These are phyloP conservation scores for Arabis alpina DNA, from an alignment of 345 rosid species.

Conservation along the genomic window DNA sequence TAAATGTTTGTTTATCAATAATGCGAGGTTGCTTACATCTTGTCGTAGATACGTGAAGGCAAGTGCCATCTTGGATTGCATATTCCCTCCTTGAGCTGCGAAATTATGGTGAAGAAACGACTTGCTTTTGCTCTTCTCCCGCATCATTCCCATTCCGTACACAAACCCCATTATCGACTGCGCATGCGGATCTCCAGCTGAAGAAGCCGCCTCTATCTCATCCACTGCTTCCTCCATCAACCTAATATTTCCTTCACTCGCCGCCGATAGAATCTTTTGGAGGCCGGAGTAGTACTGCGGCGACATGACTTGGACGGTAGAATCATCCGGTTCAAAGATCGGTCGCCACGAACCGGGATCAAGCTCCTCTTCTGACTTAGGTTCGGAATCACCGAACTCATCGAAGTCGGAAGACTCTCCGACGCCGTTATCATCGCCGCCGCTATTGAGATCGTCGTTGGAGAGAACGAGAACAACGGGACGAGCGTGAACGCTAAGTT, in stretches of 20 bases:
- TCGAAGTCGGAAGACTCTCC: slow-evolving; percentile 61
- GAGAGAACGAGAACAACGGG: slow-evolving; percentile 76
- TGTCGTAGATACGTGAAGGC: slow-evolving; percentile 88
- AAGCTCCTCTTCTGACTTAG: slow-evolving; percentile 73
- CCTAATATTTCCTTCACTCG: slow-evolving; percentile 57
- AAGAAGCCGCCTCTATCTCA: slow-evolving; percentile 64
- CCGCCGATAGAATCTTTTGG: slow-evolving; percentile 58
- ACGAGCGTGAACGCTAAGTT: slow-evolving; percentile 57
- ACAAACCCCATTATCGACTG: slow-evolving; percentile 75
- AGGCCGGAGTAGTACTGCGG: slow-evolving; percentile 61
- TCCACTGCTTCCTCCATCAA: slow-evolving; percentile 72
- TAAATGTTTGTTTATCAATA: background rate
- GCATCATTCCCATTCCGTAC: slow-evolving; percentile 70
- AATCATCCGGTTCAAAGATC: slow-evolving; percentile 75
- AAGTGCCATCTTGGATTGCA: slow-evolving; percentile 94
- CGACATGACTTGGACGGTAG: slow-evolving; percentile 39
- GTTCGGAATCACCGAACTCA: slow-evolving; percentile 72
- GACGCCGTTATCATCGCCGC: slow-evolving; percentile 53
- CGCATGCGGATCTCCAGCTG: slow-evolving; percentile 72
- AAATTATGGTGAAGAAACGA: slow-evolving; percentile 81
- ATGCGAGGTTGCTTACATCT: slow-evolving; percentile 62
- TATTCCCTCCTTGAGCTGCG: slow-evolving; percentile 71
- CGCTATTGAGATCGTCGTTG: slow-evolving; percentile 83
- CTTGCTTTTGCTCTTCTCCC: slow-evolving; percentile 72
- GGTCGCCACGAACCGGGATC: slow-evolving; percentile 98